Evolutionary conservation across 352 stramenopile species (phyloP).

Genomic region (Phytophthora meadii): DNA sequence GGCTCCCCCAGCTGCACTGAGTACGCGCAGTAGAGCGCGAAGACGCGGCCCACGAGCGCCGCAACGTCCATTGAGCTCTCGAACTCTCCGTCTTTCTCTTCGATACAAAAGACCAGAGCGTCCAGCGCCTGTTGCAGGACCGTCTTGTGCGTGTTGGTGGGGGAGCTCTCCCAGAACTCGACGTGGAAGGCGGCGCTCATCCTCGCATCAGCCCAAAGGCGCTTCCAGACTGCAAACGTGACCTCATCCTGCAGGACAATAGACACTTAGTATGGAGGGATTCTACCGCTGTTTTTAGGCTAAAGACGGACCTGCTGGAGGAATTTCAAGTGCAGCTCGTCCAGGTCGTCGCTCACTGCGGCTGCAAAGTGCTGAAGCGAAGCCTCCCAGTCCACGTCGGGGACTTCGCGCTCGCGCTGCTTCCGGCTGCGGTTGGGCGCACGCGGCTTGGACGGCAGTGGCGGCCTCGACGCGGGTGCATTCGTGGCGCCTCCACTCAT

Average conservation of each 20-base stretch:
- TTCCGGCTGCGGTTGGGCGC: conserved; percentile 17
- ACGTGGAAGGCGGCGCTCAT: conserved; percentile 75
- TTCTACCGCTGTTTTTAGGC: not conserved
- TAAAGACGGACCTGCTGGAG: conserved; percentile 24
- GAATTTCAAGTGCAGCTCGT: conserved; percentile 49
- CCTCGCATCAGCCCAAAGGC: conserved; percentile 46
- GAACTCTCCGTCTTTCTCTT: conserved; percentile 36
- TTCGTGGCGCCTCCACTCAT: conserved; percentile 19
- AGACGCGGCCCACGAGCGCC: conserved; percentile 51
- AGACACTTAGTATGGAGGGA: not conserved
- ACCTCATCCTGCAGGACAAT: conserved; percentile 30
- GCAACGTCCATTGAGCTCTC: conserved; percentile 16
- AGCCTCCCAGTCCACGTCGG: conserved; percentile 39
- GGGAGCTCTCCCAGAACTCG: conserved; percentile 80
- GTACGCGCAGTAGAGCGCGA: conserved; percentile 72
- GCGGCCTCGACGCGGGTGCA: conserved; percentile 21
- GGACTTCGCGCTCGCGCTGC: conserved; percentile 26
- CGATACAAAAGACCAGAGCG: conserved; percentile 48
- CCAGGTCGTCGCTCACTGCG: conserved; percentile 45
- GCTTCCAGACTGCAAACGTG: conserved; percentile 55
- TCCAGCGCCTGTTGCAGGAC: conserved; percentile 66
- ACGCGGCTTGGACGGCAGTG: conserved; percentile 23
- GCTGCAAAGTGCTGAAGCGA: conserved; percentile 50
- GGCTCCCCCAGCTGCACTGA: conserved; percentile 60
- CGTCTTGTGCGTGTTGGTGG: conserved; percentile 58